Percentiles rank a stretch among this genome's conserved stretches.
phyloP scores from a whole-genome alignment of 2,329 filamentous ascomycete genomes.

The Arthrobotrys iridis region DNA sequence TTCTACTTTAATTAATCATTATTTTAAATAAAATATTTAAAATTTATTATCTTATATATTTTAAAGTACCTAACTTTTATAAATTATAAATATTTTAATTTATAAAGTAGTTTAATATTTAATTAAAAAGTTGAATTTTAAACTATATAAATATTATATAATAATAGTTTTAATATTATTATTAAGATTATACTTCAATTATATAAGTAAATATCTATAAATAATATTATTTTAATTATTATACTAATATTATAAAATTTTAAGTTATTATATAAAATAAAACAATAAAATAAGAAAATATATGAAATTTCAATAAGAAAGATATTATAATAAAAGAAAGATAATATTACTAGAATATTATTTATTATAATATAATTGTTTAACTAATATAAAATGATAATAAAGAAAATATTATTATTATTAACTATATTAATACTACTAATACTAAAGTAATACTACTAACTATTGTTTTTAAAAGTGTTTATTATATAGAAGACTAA shows the following conservation, averaged over 20 bases:
- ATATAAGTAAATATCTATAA: neutral
- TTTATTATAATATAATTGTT: neutral
- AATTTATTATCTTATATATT: too few species aligned
- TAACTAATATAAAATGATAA: neutral
- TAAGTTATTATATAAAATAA: neutral
- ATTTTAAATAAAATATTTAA: too few species aligned
- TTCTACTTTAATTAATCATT: too few species aligned
- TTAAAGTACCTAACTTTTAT: too few species aligned
- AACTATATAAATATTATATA: neutral
- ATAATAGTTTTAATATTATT: too few species aligned
- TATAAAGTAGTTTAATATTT: neutral
- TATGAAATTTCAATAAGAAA: too few species aligned
- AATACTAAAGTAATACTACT: neutral
- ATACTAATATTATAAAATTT: constrained; percentile 2
- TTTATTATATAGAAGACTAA: constrained; percentile 18
- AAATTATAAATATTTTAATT: too few species aligned
- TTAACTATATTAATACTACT: too few species aligned
- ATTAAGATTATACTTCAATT: neutral
- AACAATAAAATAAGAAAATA: too few species aligned
- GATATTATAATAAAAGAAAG: too few species aligned
- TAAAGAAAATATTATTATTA: too few species aligned
- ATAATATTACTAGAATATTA: too few species aligned
- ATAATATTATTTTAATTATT: neutral
- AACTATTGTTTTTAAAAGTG: neutral
- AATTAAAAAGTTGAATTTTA: neutral